Evolutionary conservation across 2,329 filamentous ascomycete species (phyloP).

Genomic region (Talaromyces sp.): DNA sequence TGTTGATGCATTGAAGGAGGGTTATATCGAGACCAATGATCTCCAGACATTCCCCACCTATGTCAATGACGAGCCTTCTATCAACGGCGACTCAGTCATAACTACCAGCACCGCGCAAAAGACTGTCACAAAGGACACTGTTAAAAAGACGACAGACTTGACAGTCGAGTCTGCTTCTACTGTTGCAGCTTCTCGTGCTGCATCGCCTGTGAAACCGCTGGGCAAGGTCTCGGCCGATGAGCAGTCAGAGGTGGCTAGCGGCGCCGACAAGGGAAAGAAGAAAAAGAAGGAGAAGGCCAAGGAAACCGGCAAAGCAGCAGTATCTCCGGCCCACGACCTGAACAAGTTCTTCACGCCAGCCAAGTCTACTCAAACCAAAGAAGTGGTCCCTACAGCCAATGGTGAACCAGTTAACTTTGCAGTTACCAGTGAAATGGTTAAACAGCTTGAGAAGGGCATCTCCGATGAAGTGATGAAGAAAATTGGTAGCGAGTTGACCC

Average conservation of each 20-base stretch:
- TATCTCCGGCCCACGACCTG: constrained; percentile 9
- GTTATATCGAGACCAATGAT: constrained; percentile 68
- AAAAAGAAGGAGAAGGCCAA: constrained; percentile 57
- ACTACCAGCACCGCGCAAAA: constrained; percentile 24
- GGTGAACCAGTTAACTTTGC: constrained; percentile 24
- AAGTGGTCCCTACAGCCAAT: not conserved
- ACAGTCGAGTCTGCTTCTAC: constrained; percentile 16
- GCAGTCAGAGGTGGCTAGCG: constrained; percentile 21
- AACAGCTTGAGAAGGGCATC: constrained; percentile 47
- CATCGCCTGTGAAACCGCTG: constrained; percentile 35
- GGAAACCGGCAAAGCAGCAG: constrained; percentile 18
- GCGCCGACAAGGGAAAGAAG: constrained; percentile 58
- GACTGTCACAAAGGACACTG: constrained; percentile 33
- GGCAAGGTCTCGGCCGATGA: constrained; percentile 33
- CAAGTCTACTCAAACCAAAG: constrained; percentile 6
- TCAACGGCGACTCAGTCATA: constrained; percentile 36
- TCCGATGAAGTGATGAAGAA: constrained; percentile 44
- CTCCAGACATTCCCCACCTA: constrained; percentile 49
- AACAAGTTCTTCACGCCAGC: constrained; percentile 10
- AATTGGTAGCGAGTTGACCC: constrained; percentile 46
- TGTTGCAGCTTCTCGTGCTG: constrained; percentile 21
- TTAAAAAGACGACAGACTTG: constrained; percentile 31
- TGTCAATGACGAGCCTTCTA: constrained; percentile 35
- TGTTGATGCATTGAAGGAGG: constrained; percentile 68
- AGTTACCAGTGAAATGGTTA: constrained; percentile 52